These are phyloP conservation scores for Plasmodium relictum DNA, from an alignment of 169 alveolate genomes.

Conservation along the genomic window DNA sequence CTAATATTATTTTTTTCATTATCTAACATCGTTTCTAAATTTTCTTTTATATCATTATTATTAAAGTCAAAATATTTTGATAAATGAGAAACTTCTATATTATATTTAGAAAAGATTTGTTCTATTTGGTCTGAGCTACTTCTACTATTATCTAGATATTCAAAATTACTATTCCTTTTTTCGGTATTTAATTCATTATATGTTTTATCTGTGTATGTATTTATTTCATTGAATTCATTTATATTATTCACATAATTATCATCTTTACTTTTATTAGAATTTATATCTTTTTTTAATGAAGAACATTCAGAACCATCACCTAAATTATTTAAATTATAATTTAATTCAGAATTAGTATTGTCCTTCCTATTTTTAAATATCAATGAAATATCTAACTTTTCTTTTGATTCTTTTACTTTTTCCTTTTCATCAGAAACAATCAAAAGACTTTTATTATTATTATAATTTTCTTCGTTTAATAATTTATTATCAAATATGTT, in stretches of 20 bases:
- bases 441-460: conserved; percentile 39
- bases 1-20: not conserved
- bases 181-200: not conserved
- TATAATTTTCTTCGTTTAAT: conserved; percentile 49
- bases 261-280: conserved; percentile 1
- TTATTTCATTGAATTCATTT: not conserved
- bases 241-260: not conserved
- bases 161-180: not conserved
- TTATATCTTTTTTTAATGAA: not conserved
- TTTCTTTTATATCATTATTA: conserved; percentile 27
- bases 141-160: conserved; percentile 13
- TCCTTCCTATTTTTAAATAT: conserved; percentile 41
- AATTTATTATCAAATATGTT: conserved; percentile 41
- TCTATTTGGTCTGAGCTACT: conserved; percentile 46
- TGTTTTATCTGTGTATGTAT: conserved; percentile 19
- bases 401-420: no score
- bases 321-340: conserved; percentile 13
- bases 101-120: conserved; percentile 33
- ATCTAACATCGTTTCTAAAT: not conserved
- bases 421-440: conserved; percentile 3
- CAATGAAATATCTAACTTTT: conserved; percentile 32
- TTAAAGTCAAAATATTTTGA: conserved; percentile 55
- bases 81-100: conserved; percentile 53
- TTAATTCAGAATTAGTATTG: conserved; percentile 35
- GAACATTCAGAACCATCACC: not conserved